Evolutionary conservation across 768 basidiomycete genomes (phyloP).

Genomic region (Podaxis sp.): DNA sequence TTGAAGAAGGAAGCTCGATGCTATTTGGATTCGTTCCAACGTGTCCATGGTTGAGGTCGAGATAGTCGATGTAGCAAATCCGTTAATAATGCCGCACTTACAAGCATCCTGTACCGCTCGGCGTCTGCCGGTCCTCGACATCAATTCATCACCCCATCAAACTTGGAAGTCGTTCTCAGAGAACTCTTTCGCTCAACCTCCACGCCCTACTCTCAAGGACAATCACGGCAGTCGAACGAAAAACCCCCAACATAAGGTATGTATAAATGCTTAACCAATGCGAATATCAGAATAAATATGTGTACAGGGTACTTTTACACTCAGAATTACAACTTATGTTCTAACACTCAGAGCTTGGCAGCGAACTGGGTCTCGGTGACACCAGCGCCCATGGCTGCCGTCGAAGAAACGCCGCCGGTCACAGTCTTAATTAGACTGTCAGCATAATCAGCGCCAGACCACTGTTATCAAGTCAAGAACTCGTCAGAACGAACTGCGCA

Average conservation of each 20-base stretch:
- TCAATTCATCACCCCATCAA: background rate
- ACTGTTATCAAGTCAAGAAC: constrained; percentile 43
- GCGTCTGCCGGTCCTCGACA: constrained; percentile 6
- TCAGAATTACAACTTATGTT: constrained; percentile 12
- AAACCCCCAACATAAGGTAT: background rate
- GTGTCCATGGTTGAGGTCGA: constrained; percentile 46
- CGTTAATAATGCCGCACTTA: constrained; percentile 17
- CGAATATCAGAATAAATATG: constrained; percentile 15
- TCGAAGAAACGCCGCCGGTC: constrained; percentile 95
- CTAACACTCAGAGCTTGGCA: constrained; percentile 32
- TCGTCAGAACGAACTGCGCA: constrained; percentile 18
- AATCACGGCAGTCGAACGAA: background rate
- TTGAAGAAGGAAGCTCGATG: constrained; percentile 80
- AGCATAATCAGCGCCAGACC: constrained; percentile 94
- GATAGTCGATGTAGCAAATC: background rate
- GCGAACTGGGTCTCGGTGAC: constrained; percentile 90
- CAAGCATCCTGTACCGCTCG: background rate
- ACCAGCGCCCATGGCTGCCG: constrained; percentile 98
- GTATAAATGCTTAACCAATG: constrained; percentile 10
- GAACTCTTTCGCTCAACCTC: background rate
- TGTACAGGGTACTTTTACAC: constrained; percentile 25
- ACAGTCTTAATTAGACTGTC: constrained; percentile 93
- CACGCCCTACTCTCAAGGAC: background rate
- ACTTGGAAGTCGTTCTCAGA: background rate
- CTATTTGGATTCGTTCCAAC: constrained; percentile 66